Conservation (phyloP, 305 asterid genomes). For the Rubia tinctorum region DNA sequence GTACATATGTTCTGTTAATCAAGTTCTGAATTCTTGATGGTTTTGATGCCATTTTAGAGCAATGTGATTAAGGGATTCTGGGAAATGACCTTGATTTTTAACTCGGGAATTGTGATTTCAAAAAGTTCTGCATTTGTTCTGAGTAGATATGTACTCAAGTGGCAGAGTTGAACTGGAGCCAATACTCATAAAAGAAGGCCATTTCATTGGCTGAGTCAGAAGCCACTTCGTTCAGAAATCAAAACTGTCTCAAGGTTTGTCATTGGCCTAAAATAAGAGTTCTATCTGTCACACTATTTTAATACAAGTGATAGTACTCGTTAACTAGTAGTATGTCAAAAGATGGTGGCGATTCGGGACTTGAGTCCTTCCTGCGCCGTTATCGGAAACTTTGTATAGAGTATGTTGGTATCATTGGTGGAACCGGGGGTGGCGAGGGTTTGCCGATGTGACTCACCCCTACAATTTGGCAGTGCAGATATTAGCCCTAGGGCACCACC, state of each 20-base stretch:
- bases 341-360: no score
- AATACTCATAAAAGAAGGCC: neutral
- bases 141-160: neutral
- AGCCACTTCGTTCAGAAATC: conserved; percentile 13
- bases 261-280: neutral
- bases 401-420: neutral
- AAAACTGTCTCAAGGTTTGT: neutral
- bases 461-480: no score
- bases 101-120: neutral
- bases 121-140: neutral
- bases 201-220: conserved; percentile 20
- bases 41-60: neutral
- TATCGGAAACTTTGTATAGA: no score
- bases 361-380: neutral
- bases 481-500: no score
- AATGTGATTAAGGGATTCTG: neutral
- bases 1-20: neutral
- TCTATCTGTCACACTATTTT: no score
- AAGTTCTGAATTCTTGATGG: neutral
- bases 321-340: no score
- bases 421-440: no score
- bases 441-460: no score
- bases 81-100: neutral
- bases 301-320: no score
- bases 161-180: conserved; percentile 9